These are phyloP conservation scores for Plasmodium vivax DNA, from an alignment of 169 alveolate genomes.

Conservation along the genomic window DNA sequence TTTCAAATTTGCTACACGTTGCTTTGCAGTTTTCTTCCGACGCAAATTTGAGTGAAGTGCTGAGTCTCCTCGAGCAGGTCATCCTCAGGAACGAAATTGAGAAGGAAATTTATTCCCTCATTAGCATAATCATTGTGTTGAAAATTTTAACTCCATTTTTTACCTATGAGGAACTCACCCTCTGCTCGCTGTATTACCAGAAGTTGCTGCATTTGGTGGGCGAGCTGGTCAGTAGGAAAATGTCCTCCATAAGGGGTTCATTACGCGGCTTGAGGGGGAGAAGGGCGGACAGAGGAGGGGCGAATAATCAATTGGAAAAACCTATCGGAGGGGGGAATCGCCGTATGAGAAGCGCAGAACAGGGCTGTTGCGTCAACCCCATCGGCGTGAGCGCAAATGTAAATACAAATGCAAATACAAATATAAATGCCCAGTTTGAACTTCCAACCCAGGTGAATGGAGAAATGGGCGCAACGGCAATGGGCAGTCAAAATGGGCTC, in stretches of 20 bases:
- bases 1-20: conserved; percentile 36
- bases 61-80: conserved; percentile 25
- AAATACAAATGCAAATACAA: no score
- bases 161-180: conserved; percentile 22
- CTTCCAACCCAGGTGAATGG: background rate
- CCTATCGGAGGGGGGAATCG: background rate
- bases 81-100: conserved; percentile 41
- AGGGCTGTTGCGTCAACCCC: background rate
- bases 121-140: conserved; percentile 29
- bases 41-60: conserved; percentile 44
- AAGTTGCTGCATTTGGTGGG: conserved; percentile 10
- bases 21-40: conserved; percentile 29
- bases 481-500: background rate
- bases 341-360: background rate
- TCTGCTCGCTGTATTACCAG: conserved; percentile 27
- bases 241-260: background rate
- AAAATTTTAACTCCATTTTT: conserved; percentile 68
- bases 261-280: background rate
- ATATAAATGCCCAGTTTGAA: background rate
- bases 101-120: conserved; percentile 44
- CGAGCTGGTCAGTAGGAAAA: background rate
- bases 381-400: no score
- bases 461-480: background rate
- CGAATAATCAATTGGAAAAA: conserved; percentile 3
- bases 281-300: background rate